phyloP scores from a whole-genome alignment of 78 protist species.

The Dictyostelium purpureum region DNA sequence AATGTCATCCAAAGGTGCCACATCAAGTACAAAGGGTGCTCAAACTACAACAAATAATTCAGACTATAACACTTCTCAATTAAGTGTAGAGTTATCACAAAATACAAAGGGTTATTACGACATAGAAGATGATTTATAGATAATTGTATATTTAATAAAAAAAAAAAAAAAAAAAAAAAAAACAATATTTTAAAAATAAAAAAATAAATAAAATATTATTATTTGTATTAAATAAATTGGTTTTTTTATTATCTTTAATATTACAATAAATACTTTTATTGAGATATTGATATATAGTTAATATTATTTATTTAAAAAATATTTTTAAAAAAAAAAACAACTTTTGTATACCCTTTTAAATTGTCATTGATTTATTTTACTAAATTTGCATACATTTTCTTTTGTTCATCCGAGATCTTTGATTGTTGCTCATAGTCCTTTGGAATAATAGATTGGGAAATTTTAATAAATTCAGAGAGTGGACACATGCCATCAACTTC shows the following conservation, averaged over 20 bases:
- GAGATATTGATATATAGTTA: neutral
- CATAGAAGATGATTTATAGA: neutral
- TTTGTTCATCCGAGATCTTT: conserved; percentile 27
- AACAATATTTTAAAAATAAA: neutral
- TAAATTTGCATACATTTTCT: neutral
- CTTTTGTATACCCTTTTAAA: no score
- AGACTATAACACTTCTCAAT: neutral
- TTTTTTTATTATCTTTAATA: neutral
- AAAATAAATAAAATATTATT: no score
- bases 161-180: neutral
- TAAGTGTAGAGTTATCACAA: neutral
- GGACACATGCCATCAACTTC: conserved; percentile 79
- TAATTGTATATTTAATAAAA: neutral
- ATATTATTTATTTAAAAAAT: neutral
- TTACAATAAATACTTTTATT: neutral
- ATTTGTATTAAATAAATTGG: neutral
- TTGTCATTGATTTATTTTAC: no score
- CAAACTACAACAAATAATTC: neutral
- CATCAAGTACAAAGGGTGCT: neutral
- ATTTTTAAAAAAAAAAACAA: no score
- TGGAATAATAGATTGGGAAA: conserved; percentile 27
- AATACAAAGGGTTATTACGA: neutral
- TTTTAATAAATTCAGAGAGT: conserved; percentile 30
- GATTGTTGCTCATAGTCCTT: conserved; percentile 14
- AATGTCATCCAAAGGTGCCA: neutral